Evolutionary conservation across 495 filamentous ascomycete species (phyloP), one percentile per base, ranked within the genome.

Genomic region (Geoglossum glabrum): DNA sequence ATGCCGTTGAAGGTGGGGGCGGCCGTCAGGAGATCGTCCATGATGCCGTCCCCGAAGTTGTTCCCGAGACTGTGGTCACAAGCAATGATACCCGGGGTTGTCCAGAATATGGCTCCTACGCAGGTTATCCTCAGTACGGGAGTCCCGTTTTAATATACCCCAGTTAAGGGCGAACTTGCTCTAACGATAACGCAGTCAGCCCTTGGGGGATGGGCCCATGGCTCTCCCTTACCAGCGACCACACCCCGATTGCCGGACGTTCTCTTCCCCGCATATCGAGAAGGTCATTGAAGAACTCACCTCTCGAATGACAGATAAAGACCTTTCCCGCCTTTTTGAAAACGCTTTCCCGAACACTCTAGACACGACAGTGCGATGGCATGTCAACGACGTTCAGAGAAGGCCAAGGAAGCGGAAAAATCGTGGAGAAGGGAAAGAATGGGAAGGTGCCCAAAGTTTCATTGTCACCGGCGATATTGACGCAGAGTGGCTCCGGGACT

Each of bases 391-490:
- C 0, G 71, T 70, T 4, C 60, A 66, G 11, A 64, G 64, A 38
- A 66, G 60, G 34, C 65, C 69, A 54, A 70, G 73, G 65, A 61
- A 68, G 55, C 46, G 68, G 64, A 65, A 73, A 66, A n/a, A 26
- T 57, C 61, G n/a, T n/a, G n/a, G n/a, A n/a, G n/a, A n/a, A n/a
- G n/a, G n/a, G n/a, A n/a, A 59, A 71, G 72, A 28, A 59, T 95
- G 89, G 89, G 75, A 83, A 58, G 90, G 88, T 0, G 69, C 83
- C 0, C 90, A 97, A 67, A 88, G 82, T 36, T 99, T 99, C 68
- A 85, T 99, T 60, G 93, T 99, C 50, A 99, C 92, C 0, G 90
- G 90, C n/a, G 92, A 99, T 64, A 99, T 99, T 66, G 84, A 96
- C 64, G 92, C 92, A 6, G 92, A 97, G 70, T 99, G 92, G 92